Conservation (phyloP, 257 asterid species). For the Solanum clarkiae region DNA sequence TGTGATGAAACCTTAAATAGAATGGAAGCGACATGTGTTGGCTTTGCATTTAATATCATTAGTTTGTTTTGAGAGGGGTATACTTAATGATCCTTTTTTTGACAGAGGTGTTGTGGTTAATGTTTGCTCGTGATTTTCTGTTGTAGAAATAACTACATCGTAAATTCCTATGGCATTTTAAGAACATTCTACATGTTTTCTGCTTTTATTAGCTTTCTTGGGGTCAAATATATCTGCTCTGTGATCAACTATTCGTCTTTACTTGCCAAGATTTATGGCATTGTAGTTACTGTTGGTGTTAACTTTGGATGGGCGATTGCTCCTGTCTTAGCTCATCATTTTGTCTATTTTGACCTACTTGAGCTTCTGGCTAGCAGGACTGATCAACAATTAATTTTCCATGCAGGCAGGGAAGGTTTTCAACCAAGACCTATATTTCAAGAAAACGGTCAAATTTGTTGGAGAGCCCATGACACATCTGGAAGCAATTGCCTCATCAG, state of each 20-base stretch:
- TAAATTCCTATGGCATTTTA: neutral
- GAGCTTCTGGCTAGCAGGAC: neutral
- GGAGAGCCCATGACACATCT: slow-evolving; percentile 93
- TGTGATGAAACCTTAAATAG: neutral
- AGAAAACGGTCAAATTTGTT: slow-evolving; percentile 50
- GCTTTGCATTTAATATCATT: neutral
- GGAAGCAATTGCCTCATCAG: slow-evolving; percentile 87
- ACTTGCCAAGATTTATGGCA: neutral
- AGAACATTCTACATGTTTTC: neutral
- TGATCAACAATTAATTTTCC: neutral
- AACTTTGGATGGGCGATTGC: neutral
- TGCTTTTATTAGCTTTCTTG: neutral
- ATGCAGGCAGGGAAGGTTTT: slow-evolving; percentile 83
- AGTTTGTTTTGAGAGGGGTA: neutral
- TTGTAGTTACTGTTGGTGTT: neutral
- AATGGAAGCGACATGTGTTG: neutral
- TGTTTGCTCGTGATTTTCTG: neutral
- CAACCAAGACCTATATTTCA: slow-evolving; percentile 77
- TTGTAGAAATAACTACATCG: neutral
- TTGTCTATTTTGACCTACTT: neutral
- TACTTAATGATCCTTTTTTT: neutral
- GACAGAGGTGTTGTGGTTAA: neutral
- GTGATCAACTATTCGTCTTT: neutral
- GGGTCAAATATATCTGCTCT: neutral
- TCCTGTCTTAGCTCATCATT: neutral